Conservation (phyloP, 2,329 filamentous ascomycete genomes). For the Hortaea sp. region DNA sequence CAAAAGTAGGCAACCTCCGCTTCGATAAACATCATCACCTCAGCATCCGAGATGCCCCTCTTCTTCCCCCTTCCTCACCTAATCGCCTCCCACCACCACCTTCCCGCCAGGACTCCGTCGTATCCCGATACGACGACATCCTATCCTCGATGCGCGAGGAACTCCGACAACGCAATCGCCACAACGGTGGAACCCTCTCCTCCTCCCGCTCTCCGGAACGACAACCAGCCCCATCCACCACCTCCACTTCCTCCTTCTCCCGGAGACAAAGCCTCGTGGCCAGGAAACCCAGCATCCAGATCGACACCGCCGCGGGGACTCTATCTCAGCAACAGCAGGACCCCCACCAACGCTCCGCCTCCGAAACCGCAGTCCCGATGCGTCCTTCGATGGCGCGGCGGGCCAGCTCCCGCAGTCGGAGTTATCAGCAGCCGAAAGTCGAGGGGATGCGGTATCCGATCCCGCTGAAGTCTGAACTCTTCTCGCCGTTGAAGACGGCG, state of each 20-base stretch:
- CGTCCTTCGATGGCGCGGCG: conserved; percentile 16
- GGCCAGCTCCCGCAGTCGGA: conserved; percentile 16
- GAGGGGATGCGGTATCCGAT: conserved; percentile 19
- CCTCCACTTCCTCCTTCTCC: not conserved
- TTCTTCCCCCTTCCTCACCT: conserved; percentile 2
- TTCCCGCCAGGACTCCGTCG: conserved; percentile 8
- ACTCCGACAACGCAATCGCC: conserved; percentile 14
- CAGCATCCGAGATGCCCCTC: conserved; percentile 15
- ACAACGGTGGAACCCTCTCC: not conserved
- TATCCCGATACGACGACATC: conserved; percentile 23
- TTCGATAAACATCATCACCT: conserved; percentile 23
- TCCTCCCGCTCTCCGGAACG: not conserved
- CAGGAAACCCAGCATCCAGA: conserved; percentile 8
- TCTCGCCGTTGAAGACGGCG: conserved; percentile 22
- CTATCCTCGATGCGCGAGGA: conserved; percentile 26
- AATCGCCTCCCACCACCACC: conserved; percentile 3
- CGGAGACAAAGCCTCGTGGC: not conserved
- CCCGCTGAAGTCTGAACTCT: conserved; percentile 24
- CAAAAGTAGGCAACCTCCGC: conserved; percentile 2
- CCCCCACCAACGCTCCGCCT: conserved; percentile 13
- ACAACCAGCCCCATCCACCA: not conserved
- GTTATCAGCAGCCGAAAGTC: conserved; percentile 22
- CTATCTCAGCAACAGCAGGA: conserved; percentile 1
- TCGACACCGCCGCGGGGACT: conserved; percentile 9
- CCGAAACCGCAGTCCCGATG: conserved; percentile 18